phyloP scores from a whole-genome alignment of 805 yeast species.

The Isabelozyma heimii region DNA sequence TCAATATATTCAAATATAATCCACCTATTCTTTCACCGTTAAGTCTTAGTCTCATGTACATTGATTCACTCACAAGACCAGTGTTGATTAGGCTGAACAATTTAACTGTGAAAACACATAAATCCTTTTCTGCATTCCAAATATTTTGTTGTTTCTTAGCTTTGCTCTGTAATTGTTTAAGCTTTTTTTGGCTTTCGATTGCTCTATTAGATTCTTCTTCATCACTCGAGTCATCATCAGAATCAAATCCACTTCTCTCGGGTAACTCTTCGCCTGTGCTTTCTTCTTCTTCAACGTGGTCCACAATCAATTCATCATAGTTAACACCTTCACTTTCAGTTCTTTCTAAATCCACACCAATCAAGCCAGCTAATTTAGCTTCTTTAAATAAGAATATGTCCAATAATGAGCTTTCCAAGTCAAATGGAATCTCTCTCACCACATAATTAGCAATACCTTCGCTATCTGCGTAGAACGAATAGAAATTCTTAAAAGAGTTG shows the following conservation, averaged over 20 bases:
- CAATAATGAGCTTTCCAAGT: conserved; percentile 30
- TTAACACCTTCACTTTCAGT: conserved; percentile 51
- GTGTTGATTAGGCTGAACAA: conserved; percentile 31
- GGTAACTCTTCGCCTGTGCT: conserved; percentile 10
- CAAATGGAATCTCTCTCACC: conserved; percentile 20
- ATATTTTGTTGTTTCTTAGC: conserved; percentile 5
- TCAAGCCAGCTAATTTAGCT: conserved; percentile 35
- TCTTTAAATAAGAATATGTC: conserved; percentile 51
- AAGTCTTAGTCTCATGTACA: conserved; percentile 31
- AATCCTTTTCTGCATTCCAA: conserved; percentile 40
- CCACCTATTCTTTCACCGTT: conserved; percentile 38
- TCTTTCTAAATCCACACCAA: conserved; percentile 45
- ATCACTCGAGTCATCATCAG: conserved; percentile 1
- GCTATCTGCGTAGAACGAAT: conserved; percentile 25
- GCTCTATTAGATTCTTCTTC: conserved; percentile 1
- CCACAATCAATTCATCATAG: conserved; percentile 19
- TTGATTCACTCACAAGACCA: conserved; percentile 23
- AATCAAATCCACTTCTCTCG: neutral
- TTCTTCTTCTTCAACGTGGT: conserved; percentile 1
- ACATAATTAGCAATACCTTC: conserved; percentile 15
- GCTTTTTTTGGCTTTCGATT: neutral
- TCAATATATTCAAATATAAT: conserved; percentile 20
- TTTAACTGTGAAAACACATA: conserved; percentile 42
- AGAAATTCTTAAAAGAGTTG: conserved; percentile 30
- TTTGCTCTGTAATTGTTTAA: neutral